phyloP scores from a whole-genome alignment of 768 basidiomycete genomes.

The Boletus rufocinnamomeus region DNA sequence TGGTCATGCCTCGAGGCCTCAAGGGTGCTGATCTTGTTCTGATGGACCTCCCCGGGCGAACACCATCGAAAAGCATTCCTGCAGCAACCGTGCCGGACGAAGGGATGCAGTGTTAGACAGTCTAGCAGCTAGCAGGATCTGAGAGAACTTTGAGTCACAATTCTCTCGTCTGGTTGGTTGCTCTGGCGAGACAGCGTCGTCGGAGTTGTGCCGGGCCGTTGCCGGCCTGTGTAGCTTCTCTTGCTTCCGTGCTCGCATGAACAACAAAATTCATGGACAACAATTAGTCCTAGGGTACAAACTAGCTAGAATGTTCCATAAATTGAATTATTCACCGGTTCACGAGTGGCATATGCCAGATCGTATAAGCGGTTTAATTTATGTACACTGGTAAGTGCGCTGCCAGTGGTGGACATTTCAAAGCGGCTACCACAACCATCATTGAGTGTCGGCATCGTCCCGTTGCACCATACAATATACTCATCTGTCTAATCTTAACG shows the following conservation, averaged over 20 bases:
- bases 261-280: not conserved
- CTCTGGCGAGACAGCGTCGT: no score
- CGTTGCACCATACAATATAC: not conserved
- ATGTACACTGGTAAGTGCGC: not conserved
- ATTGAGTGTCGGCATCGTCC: not conserved
- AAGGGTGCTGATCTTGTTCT: not conserved
- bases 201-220: no score
- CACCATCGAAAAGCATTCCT: not conserved
- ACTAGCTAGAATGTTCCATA: not conserved
- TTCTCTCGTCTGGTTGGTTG: no score
- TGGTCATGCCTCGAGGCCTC: not conserved
- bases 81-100: no score
- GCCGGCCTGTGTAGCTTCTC: not conserved
- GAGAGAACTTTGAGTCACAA: no score
- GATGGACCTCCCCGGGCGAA: not conserved
- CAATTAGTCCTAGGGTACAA: not conserved
- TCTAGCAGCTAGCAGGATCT: no score
- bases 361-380: not conserved
- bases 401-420: not conserved
- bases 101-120: no score
- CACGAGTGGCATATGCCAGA: no score
- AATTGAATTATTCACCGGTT: not conserved
- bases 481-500: conserved; percentile 1
- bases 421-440: conserved; percentile 1
- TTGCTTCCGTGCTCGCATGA: not conserved